Conservation (phyloP, 305 asterid species). For the Fraxinus latifolia region DNA sequence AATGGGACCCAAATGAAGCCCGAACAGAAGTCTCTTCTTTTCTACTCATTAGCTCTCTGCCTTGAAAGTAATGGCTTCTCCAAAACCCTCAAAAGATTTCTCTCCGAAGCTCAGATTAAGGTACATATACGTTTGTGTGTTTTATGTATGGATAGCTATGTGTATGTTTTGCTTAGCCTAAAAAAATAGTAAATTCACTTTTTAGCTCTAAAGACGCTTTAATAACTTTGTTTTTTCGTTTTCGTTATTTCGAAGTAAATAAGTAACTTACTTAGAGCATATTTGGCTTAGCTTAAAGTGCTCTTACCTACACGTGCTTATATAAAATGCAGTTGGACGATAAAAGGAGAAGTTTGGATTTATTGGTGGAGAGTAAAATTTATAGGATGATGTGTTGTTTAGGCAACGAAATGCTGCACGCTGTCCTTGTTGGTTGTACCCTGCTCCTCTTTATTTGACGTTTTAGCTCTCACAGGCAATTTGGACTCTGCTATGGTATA, state of each 20-base stretch:
- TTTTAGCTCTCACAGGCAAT: constrained; percentile 2
- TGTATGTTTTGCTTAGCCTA: background rate
- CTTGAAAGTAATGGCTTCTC: constrained; percentile 41
- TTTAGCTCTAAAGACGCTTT: background rate
- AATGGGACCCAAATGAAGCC: constrained; percentile 26
- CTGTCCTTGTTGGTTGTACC: constrained; percentile 1
- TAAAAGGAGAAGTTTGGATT: background rate
- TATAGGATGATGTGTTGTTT: background rate
- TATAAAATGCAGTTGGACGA: background rate
- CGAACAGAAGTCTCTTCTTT: constrained; percentile 38
- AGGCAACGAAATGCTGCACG: background rate
- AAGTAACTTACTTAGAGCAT: background rate
- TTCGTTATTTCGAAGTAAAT: background rate
- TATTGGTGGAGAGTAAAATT: constrained; percentile 4
- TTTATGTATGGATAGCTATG: background rate
- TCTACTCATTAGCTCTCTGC: constrained; percentile 41
- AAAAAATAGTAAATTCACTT: background rate
- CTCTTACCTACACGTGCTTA: background rate
- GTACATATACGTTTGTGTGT: constrained; percentile 19
- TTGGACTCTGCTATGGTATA: background rate
- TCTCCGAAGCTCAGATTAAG: constrained; percentile 46
- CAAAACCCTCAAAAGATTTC: constrained; percentile 48
- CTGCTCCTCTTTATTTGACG: background rate
- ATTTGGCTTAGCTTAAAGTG: background rate
- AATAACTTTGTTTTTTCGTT: background rate